A percentile compares a stretch with the other conserved stretches of the same genome.
phyloP scores from a whole-genome alignment of 306 rosid genomes.

The Amphicarpaea edgeworthii region DNA sequence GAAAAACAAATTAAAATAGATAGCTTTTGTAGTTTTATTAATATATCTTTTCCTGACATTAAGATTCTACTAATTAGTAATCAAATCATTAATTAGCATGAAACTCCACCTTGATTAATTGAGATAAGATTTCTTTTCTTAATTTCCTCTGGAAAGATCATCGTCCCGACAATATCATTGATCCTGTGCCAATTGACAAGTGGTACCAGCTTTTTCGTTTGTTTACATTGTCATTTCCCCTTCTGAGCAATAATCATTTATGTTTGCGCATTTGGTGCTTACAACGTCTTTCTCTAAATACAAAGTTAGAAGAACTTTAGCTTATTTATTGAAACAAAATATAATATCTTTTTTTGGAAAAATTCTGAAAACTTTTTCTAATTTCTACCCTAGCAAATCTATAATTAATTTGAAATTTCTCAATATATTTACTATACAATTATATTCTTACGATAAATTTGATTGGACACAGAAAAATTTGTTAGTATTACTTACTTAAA shows the following conservation, averaged over 20 bases:
- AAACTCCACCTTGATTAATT: conserved; percentile 6
- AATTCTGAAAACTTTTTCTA: too few species aligned
- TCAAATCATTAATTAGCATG: conserved; percentile 13
- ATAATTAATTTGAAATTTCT: too few species aligned
- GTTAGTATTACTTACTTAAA: too few species aligned
- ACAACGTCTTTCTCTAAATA: not conserved
- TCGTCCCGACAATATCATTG: conserved; percentile 4
- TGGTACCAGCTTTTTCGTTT: not conserved
- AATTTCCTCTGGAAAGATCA: not conserved
- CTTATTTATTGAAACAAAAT: too few species aligned
- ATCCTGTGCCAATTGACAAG: not conserved
- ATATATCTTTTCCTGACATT: not conserved
- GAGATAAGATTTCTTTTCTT: not conserved
- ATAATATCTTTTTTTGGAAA: too few species aligned
- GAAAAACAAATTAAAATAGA: not conserved
- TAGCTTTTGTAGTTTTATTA: not conserved
- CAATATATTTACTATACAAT: too few species aligned
- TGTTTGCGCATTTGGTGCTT: conserved; percentile 14
- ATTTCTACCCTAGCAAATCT: too few species aligned
- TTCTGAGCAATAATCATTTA: conserved; percentile 2
- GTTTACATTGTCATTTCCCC: conserved; percentile 23
- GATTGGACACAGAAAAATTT: too few species aligned
- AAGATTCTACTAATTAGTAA: not conserved
- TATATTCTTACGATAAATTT: too few species aligned
- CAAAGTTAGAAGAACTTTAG: too few species aligned